A percentile compares a stretch with the other conserved stretches of the same genome.
Conservation (phyloP, 306 rosid species). For the Fragaria ananassa region DNA sequence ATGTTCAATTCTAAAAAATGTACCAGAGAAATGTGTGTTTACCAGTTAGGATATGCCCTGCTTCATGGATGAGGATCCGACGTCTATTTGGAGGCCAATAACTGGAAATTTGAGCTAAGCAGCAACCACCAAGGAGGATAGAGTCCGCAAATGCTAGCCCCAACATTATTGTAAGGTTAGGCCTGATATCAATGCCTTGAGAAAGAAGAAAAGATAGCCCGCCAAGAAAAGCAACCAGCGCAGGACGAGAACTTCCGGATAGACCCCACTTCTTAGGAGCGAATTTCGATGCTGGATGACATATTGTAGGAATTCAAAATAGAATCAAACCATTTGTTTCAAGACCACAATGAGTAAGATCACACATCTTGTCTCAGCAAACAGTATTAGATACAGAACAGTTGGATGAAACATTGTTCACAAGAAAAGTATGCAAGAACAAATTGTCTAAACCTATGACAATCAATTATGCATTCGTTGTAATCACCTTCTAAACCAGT, state of each 20-base stretch:
- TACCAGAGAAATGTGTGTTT: conserved; percentile 18
- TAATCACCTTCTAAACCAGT: conserved; percentile 84
- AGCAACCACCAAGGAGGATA: conserved; percentile 79
- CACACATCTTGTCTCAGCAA: conserved; percentile 11
- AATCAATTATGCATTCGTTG: neutral
- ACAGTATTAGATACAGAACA: conserved; percentile 8
- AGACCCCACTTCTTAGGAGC: conserved; percentile 98
- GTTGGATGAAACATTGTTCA: neutral
- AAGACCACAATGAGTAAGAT: neutral
- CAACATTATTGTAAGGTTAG: conserved; percentile 71
- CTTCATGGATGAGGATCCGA: conserved; percentile 86
- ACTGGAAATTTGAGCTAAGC: conserved; percentile 92
- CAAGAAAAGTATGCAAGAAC: neutral
- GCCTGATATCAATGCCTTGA: conserved; percentile 82
- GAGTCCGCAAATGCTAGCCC: conserved; percentile 80
- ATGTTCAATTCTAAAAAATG: neutral
- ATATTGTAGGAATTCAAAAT: conserved; percentile 2
- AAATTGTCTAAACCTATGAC: neutral
- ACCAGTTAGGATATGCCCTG: conserved; percentile 86
- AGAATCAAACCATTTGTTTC: neutral
- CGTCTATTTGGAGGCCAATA: conserved; percentile 93
- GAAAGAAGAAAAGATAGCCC: conserved; percentile 73
- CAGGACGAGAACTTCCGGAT: conserved; percentile 58
- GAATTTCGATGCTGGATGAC: conserved; percentile 63
- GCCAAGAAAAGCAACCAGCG: conserved; percentile 64